A percentile compares a stretch with the other conserved stretches of the same genome.
Evolutionary conservation across 352 stramenopile species (phyloP).

Genomic region (Globisporangium apiculatum): DNA sequence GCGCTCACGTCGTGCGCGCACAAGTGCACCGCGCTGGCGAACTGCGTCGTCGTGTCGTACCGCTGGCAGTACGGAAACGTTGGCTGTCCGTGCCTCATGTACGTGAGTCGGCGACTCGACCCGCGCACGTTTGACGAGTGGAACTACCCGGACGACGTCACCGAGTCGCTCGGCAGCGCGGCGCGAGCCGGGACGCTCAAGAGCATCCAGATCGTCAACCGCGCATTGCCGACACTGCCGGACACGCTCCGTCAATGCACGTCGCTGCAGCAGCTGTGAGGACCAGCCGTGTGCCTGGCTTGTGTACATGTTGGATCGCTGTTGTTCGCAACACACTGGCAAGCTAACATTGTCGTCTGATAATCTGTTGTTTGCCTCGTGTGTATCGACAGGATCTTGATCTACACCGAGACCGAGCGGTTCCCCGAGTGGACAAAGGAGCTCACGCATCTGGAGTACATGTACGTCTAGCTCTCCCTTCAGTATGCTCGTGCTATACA

Average conservation of each 20-base stretch:
- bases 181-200: constrained; percentile 8
- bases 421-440: constrained; percentile 13
- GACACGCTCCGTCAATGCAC: constrained; percentile 8
- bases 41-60: constrained; percentile 16
- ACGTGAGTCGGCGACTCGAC: constrained; percentile 4
- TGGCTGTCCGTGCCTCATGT: constrained; percentile 13
- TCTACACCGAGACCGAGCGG: constrained; percentile 15
- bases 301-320: not conserved
- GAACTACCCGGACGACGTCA: constrained; percentile 12
- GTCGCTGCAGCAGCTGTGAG: constrained; percentile 13
- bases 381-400: constrained; percentile 8
- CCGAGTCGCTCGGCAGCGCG: constrained; percentile 2
- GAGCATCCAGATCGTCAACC: constrained; percentile 15
- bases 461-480: constrained; percentile 3
- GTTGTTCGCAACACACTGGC: not conserved
- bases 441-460: constrained; percentile 9
- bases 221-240: constrained; percentile 12
- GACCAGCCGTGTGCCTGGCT: not conserved
- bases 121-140: constrained; percentile 14
- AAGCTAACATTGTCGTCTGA: not conserved
- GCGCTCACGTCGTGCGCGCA: constrained; percentile 4
- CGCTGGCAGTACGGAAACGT: constrained; percentile 5
- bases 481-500: too few species aligned
- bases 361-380: too few species aligned
- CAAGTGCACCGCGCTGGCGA: constrained; percentile 4